phyloP scores from a whole-genome alignment of 306 rosid genomes.

The Glycyrrhiza uralensis region DNA sequence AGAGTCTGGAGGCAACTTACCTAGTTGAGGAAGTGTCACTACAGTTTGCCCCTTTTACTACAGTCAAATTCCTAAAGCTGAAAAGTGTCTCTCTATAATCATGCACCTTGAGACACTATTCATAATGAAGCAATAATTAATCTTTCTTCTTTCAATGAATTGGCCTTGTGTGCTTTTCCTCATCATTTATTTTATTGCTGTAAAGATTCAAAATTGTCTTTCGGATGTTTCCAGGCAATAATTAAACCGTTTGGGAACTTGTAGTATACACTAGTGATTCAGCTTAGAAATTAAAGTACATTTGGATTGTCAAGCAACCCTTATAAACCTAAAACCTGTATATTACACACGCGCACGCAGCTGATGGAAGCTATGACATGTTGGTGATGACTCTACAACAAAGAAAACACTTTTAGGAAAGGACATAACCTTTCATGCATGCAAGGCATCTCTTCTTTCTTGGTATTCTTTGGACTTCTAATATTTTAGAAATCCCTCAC shows the following conservation, averaged over 20 bases:
- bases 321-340: not conserved
- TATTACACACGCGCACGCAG: not conserved
- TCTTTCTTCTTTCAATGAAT: not conserved
- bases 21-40: not conserved
- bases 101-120: not conserved
- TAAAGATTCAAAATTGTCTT: not conserved
- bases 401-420: too few relatives aligned
- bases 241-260: not conserved
- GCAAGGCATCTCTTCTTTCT: too few relatives aligned
- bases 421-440: too few relatives aligned
- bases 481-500: too few relatives aligned
- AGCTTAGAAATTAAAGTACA: not conserved
- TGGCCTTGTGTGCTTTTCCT: not conserved
- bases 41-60: not conserved
- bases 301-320: not conserved
- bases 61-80: not conserved
- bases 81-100: not conserved
- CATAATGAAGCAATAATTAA: slow-evolving; percentile 11
- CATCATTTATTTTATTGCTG: not conserved
- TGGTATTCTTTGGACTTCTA: too few relatives aligned
- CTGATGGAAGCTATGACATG: too few relatives aligned
- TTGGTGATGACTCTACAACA: too few relatives aligned
- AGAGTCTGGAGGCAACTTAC: not conserved
- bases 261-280: not conserved
- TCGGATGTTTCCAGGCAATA: not conserved